A percentile compares a stretch with the other conserved stretches of the same genome.
These are phyloP conservation scores for Claviceps sp. DNA, from an alignment of 2,329 filamentous ascomycete genomes.

Conservation along the genomic window DNA sequence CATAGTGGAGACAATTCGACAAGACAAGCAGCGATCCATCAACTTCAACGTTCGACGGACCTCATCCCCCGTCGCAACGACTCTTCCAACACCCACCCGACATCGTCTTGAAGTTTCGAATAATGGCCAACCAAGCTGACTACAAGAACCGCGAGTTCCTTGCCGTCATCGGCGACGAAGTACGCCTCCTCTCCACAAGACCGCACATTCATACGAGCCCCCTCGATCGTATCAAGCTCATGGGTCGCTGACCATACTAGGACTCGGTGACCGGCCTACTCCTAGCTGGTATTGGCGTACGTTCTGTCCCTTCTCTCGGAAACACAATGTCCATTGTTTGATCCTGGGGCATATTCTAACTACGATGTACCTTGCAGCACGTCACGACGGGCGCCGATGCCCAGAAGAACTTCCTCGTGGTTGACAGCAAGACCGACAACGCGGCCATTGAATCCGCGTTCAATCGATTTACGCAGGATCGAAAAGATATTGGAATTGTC, in stretches of 20 bases:
- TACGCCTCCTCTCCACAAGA: slow-evolving; percentile 22
- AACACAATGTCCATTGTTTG: not conserved
- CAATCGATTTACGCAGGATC: slow-evolving; percentile 71
- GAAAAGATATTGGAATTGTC: slow-evolving; percentile 94
- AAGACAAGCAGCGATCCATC: not conserved
- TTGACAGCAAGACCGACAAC: slow-evolving; percentile 86
- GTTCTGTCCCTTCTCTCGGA: not conserved
- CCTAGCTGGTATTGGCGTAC: slow-evolving; percentile 85
- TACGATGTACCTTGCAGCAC: slow-evolving; percentile 44
- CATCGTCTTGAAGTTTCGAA: slow-evolving; percentile 8
- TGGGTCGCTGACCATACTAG: slow-evolving; percentile 34
- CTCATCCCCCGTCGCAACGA: not conserved
- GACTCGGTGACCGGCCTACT: slow-evolving; percentile 93
- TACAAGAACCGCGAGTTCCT: slow-evolving; percentile 87
- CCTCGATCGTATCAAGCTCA: not conserved
- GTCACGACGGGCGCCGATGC: slow-evolving; percentile 78
- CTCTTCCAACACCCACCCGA: not conserved
- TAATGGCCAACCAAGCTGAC: slow-evolving; percentile 40
- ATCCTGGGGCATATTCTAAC: not conserved
- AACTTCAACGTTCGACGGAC: not conserved
- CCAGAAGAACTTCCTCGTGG: slow-evolving; percentile 96
- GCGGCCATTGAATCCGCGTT: slow-evolving; percentile 81
- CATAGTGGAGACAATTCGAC: slow-evolving; percentile 1
- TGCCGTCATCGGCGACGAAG: slow-evolving; percentile 96
- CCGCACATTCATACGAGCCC: not conserved